phyloP scores from a whole-genome alignment of 768 basidiomycete species.

The Lactarius pseudohatsudake region DNA sequence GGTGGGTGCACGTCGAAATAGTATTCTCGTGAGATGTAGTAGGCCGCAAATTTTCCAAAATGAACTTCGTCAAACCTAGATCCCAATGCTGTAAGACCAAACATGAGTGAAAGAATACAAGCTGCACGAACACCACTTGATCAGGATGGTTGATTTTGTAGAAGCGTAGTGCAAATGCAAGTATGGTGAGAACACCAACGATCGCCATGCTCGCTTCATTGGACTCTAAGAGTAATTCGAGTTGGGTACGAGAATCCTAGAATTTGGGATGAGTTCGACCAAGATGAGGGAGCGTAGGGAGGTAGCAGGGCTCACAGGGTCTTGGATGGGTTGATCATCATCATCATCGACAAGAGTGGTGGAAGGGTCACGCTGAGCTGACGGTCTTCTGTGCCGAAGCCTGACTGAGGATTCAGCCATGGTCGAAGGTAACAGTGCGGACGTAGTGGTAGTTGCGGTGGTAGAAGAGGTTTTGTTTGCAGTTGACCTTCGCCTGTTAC shows the following conservation, averaged over 20 bases:
- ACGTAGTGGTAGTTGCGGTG: background rate
- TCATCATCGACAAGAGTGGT: conserved; percentile 6
- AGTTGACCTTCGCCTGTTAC: background rate
- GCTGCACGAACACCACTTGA: conserved; percentile 79
- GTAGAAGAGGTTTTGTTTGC: background rate
- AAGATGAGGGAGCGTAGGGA: background rate
- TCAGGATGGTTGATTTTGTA: conserved; percentile 95
- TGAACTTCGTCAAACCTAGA: conserved; percentile 95
- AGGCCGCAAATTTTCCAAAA: conserved; percentile 96
- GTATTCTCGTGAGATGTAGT: conserved; percentile 91
- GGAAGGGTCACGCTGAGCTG: conserved; percentile 8
- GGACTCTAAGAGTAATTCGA: conserved; percentile 65
- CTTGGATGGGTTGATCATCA: conserved; percentile 15
- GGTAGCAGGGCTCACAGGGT: conserved; percentile 12
- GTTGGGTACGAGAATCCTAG: conserved; percentile 56
- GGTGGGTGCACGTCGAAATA: conserved; percentile 99
- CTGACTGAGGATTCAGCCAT: conserved; percentile 20
- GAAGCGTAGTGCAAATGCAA: conserved; percentile 84
- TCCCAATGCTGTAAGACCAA: conserved; percentile 15
- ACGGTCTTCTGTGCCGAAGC: conserved; percentile 16
- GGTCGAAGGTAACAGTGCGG: conserved; percentile 2
- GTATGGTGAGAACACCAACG: conserved; percentile 62
- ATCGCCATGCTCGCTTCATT: conserved; percentile 59
- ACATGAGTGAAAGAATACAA: conserved; percentile 3
- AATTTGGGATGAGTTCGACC: background rate